phyloP scores from a whole-genome alignment of 495 filamentous ascomycete species.

The Clavariopsis aquatica region DNA sequence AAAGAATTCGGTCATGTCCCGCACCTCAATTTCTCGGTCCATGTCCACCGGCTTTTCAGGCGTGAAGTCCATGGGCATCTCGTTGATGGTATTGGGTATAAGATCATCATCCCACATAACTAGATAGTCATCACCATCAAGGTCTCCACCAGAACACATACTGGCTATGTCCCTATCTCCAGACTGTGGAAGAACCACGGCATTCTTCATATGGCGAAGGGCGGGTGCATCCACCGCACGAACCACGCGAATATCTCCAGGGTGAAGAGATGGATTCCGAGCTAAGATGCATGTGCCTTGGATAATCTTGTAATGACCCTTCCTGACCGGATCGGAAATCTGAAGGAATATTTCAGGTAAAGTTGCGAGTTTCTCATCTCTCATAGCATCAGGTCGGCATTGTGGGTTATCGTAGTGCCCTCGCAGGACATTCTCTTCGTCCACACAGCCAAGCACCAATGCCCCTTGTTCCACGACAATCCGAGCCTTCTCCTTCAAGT shows the following conservation, averaged over 20 bases:
- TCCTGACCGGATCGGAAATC: slow-evolving; percentile 57
- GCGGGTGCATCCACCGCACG: slow-evolving; percentile 73
- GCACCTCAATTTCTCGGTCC: slow-evolving; percentile 60
- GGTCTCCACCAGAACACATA: slow-evolving; percentile 95
- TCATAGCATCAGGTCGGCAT: slow-evolving; percentile 16
- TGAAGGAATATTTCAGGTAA: slow-evolving; percentile 91
- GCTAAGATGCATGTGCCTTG: slow-evolving; percentile 80
- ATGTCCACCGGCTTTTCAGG: slow-evolving; percentile 54
- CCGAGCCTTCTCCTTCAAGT: slow-evolving; percentile 88
- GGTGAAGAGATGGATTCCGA: slow-evolving; percentile 92
- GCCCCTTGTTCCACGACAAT: slow-evolving; percentile 81
- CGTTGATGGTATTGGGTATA: slow-evolving; percentile 67
- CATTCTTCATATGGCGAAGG: slow-evolving; percentile 74
- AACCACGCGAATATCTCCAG: slow-evolving; percentile 89
- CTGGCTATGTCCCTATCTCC: slow-evolving; percentile 83
- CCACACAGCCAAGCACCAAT: slow-evolving; percentile 83
- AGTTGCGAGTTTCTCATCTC: slow-evolving; percentile 42
- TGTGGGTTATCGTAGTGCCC: slow-evolving; percentile 59
- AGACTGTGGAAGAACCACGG: slow-evolving; percentile 81
- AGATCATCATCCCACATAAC: slow-evolving; percentile 88
- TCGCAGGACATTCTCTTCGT: slow-evolving; percentile 74
- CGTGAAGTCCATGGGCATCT: slow-evolving; percentile 72
- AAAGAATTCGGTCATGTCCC: slow-evolving; percentile 81
- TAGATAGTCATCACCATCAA: slow-evolving; percentile 95
- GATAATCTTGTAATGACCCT: slow-evolving; percentile 62